Evolutionary conservation across 208 protist species (phyloP).

Genomic region (Trypanosoma theileri): DNA sequence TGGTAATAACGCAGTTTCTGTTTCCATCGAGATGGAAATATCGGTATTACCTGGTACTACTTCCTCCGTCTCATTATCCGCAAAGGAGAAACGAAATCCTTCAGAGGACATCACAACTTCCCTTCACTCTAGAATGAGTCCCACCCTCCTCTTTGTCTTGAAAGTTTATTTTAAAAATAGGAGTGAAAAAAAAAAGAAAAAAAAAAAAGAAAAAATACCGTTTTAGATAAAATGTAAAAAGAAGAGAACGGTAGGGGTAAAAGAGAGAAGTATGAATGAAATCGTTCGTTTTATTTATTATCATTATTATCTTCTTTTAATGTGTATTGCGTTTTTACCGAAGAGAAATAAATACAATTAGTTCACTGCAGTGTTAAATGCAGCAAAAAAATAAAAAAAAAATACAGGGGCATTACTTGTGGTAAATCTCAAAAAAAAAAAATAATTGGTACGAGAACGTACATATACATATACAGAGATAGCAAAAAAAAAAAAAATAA

Average conservation of each 20-base stretch:
- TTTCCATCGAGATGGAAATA: neutral
- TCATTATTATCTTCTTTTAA: neutral
- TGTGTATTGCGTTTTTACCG: neutral
- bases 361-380: no score
- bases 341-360: constrained; percentile 1
- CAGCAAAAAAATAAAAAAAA: constrained; percentile 4
- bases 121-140: neutral
- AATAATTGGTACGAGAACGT: constrained; percentile 1
- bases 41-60: neutral
- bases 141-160: neutral
- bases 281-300: neutral
- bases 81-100: constrained; percentile 51
- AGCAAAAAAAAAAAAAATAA: neutral
- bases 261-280: constrained; percentile 4
- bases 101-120: constrained; percentile 13
- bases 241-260: neutral
- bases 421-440: neutral
- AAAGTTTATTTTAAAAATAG: neutral
- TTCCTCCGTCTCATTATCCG: neutral
- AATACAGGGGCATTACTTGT: no score
- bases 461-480: constrained; percentile 8
- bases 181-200: no score
- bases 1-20: constrained; percentile 11
- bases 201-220: no score
- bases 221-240: constrained; percentile 8